phyloP scores from a whole-genome alignment of 495 filamentous ascomycete genomes.

The Opeltia flavorubescens region DNA sequence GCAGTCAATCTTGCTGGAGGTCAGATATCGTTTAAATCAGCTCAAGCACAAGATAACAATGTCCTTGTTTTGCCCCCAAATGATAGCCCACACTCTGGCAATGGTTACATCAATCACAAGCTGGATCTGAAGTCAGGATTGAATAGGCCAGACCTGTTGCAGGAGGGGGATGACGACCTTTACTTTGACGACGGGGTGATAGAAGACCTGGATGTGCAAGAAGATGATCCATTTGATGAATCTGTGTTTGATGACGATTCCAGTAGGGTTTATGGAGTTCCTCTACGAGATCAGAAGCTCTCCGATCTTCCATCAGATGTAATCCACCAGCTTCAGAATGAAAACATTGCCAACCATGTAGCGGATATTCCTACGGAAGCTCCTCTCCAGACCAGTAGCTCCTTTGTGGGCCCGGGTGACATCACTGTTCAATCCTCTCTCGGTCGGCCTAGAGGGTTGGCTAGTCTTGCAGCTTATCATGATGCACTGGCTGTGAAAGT shows the following conservation, averaged over 20 bases:
- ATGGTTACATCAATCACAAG: too few relatives aligned
- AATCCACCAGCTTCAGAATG: constrained; percentile 12
- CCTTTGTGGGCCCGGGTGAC: not conserved
- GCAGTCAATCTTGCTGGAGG: constrained; percentile 36
- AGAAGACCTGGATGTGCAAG: constrained; percentile 36
- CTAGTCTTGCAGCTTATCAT: constrained; percentile 57
- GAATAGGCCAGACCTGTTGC: constrained; percentile 14
- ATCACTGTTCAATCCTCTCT: constrained; percentile 5
- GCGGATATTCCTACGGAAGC: not conserved
- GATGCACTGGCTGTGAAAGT: constrained; percentile 69
- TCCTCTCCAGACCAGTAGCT: not conserved
- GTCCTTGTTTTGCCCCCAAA: not conserved
- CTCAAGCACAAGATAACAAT: constrained; percentile 15
- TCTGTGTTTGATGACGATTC: constrained; percentile 61
- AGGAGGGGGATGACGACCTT: constrained; percentile 51
- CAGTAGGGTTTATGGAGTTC: constrained; percentile 30
- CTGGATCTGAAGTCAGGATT: constrained; percentile 1
- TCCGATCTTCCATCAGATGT: constrained; percentile 25
- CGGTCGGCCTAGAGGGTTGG: constrained; percentile 18
- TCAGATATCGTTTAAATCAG: too few relatives aligned
- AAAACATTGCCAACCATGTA: not conserved
- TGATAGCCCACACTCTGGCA: too few relatives aligned
- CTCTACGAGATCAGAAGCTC: constrained; percentile 13
- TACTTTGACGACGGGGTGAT: constrained; percentile 75
- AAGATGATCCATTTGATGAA: constrained; percentile 54